Evolutionary conservation across 768 basidiomycete genomes (phyloP).

Genomic region (Hericium coralloides): DNA sequence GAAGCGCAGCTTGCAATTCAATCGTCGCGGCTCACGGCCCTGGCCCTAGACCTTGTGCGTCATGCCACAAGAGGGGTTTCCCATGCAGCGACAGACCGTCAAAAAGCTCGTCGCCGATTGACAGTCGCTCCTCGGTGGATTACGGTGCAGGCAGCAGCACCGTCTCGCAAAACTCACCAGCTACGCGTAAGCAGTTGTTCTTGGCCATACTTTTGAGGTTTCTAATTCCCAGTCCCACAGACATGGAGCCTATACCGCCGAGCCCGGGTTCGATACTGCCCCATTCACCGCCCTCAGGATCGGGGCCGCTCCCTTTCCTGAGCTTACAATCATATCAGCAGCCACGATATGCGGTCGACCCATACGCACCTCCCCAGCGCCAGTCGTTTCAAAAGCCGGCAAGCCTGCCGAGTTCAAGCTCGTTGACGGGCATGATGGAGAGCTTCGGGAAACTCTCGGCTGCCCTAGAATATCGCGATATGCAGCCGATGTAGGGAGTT

Average conservation of each 20-base stretch:
- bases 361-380: not conserved
- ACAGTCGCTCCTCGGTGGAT: not conserved
- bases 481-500: not conserved
- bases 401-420: not conserved
- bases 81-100: slow-evolving; percentile 5
- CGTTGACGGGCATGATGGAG: not conserved
- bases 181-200: too few species aligned
- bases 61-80: slow-evolving; percentile 8
- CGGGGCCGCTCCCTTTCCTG: not conserved
- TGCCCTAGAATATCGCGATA: not conserved
- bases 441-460: not conserved
- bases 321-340: not conserved
- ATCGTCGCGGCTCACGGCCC: not conserved
- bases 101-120: not conserved
- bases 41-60: slow-evolving; percentile 5
- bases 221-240: too few species aligned
- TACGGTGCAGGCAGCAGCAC: not conserved
- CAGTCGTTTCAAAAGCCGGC: not conserved
- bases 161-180: too few species aligned
- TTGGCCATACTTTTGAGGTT: too few species aligned
- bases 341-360: not conserved
- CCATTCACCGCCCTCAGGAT: not conserved
- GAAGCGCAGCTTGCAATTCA: not conserved
- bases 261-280: not conserved
- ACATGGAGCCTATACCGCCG: not conserved